phyloP scores from a whole-genome alignment of 164 flowering plant species.

The Vitis rotundifolia region DNA sequence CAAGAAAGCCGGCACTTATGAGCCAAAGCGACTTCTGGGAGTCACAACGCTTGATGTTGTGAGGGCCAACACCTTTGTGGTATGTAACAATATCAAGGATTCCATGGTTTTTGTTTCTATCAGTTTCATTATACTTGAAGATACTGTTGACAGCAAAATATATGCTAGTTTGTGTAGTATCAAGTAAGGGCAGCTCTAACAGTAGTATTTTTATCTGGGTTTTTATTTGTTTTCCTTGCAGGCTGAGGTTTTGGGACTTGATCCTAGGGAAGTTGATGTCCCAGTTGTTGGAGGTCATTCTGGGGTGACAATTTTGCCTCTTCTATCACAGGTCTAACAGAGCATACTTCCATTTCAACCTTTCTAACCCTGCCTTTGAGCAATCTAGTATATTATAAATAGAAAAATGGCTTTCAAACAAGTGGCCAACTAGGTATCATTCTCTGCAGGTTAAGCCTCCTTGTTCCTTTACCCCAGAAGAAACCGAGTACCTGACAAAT shows the following conservation, averaged over 20 bases:
- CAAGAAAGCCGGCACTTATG: conserved; percentile 76
- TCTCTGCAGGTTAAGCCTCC: conserved; percentile 46
- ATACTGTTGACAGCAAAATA: too few species aligned
- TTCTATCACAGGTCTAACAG: conserved; percentile 48
- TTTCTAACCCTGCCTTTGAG: too few species aligned
- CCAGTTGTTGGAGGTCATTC: conserved; percentile 68
- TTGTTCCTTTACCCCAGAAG: conserved; percentile 42
- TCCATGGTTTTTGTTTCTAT: too few species aligned
- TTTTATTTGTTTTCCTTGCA: conserved; percentile 10
- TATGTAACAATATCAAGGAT: conserved; percentile 19
- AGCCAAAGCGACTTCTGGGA: conserved; percentile 72
- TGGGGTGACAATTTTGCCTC: conserved; percentile 59
- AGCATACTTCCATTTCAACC: not conserved
- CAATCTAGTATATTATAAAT: too few species aligned
- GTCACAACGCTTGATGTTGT: conserved; percentile 85
- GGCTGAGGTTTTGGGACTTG: conserved; percentile 66
- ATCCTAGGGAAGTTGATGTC: conserved; percentile 52
- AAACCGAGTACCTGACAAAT: conserved; percentile 36
- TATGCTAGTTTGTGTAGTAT: too few species aligned
- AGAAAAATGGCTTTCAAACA: too few species aligned
- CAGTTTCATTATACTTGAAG: too few species aligned
- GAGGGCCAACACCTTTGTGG: conserved; percentile 91
- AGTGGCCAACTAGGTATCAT: not conserved
- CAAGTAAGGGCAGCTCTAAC: too few species aligned
- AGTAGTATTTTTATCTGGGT: too few species aligned